Evolutionary conservation across 805 yeast genomes (phyloP).

Genomic region (Helenozyma baotianmanensis): DNA sequence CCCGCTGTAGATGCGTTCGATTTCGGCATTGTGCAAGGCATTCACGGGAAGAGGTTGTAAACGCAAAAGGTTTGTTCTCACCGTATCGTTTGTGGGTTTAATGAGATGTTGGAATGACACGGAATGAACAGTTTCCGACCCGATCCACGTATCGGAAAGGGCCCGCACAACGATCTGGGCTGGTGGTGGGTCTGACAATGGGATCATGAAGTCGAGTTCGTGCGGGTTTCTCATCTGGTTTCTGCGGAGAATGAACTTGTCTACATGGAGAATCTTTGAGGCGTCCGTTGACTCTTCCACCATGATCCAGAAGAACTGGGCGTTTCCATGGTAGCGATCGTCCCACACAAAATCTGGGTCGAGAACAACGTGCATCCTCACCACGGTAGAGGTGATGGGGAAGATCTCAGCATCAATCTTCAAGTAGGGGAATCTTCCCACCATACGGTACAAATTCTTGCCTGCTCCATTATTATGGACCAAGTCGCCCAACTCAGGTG

Average conservation of each 20-base stretch:
- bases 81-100: constrained; percentile 80
- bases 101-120: constrained; percentile 88
- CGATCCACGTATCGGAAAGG: constrained; percentile 85
- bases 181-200: constrained; percentile 84
- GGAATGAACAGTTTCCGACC: constrained; percentile 69
- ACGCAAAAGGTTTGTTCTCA: constrained; percentile 73
- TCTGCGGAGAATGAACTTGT: constrained; percentile 66
- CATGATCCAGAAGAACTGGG: constrained; percentile 86
- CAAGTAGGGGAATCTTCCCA: constrained; percentile 72
- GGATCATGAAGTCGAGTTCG: constrained; percentile 88
- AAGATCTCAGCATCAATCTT: constrained; percentile 75
- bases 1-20: constrained; percentile 63
- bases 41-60: constrained; percentile 82
- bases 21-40: constrained; percentile 64
- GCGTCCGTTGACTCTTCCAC: constrained; percentile 82
- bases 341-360: constrained; percentile 87
- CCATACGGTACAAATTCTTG: constrained; percentile 47
- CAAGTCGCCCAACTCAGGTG: constrained; percentile 80
- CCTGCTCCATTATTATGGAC: constrained; percentile 84
- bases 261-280: constrained; percentile 66
- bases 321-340: constrained; percentile 69
- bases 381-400: constrained; percentile 83
- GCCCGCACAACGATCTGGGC: constrained; percentile 79
- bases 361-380: constrained; percentile 69
- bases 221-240: constrained; percentile 52